A percentile compares a stretch with the other conserved stretches of the same genome.
These are phyloP conservation scores for Vinca minor DNA, from an alignment of 257 asterid species.

Conservation along the genomic window DNA sequence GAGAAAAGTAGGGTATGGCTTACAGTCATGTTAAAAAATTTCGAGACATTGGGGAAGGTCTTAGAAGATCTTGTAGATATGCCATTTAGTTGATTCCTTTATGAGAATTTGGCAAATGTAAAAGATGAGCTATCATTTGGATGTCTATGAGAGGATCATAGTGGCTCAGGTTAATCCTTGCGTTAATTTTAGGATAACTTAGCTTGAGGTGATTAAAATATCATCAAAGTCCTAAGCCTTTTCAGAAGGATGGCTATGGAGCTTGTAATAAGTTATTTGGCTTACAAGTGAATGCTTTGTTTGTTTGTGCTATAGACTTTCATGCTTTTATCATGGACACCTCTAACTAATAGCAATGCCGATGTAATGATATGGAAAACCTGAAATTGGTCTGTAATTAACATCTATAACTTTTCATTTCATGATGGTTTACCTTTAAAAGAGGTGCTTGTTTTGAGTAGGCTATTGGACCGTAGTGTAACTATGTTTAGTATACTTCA, in stretches of 20 bases:
- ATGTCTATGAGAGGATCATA: not conserved
- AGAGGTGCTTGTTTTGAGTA: not conserved
- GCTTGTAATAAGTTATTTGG: not conserved
- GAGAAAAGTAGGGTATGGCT: not conserved
- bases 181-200: not conserved
- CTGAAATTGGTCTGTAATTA: not conserved
- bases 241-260: not conserved
- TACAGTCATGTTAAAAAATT: not conserved
- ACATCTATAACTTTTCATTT: not conserved
- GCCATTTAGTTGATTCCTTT: too few relatives aligned
- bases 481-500: not conserved
- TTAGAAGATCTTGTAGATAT: not conserved
- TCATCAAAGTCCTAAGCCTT: not conserved
- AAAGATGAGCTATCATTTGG: not conserved
- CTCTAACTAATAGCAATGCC: not conserved
- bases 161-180: not conserved
- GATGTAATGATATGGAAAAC: not conserved
- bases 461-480: not conserved
- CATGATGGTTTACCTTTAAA: not conserved
- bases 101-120: not conserved
- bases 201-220: not conserved
- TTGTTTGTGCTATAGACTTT: not conserved
- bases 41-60: not conserved
- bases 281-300: not conserved
- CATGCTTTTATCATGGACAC: not conserved